Evolutionary conservation across 2,329 filamentous ascomycete species (phyloP).

Genomic region (Fusarium subtropicale): DNA sequence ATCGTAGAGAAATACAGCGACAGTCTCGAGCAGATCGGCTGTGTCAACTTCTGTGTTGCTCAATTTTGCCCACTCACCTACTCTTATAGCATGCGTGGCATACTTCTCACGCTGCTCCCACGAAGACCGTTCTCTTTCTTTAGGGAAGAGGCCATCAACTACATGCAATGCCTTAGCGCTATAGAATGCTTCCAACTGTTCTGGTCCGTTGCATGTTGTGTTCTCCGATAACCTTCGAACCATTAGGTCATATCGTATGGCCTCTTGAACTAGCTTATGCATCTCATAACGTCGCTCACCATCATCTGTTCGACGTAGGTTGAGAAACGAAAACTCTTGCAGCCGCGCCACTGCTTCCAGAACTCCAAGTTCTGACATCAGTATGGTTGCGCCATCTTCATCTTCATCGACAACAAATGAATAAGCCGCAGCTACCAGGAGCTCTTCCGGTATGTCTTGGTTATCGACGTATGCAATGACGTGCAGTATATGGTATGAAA

Average conservation of each 20-base stretch:
- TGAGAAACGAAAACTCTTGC: background rate
- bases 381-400: background rate
- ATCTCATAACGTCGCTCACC: background rate
- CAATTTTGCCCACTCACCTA: background rate
- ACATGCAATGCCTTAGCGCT: background rate
- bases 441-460: background rate
- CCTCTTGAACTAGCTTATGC: slow-evolving; percentile 3
- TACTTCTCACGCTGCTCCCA: background rate
- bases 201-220: accelerated
- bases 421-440: background rate
- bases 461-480: background rate
- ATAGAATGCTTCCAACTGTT: background rate
- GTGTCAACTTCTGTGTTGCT: background rate
- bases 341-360: background rate
- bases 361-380: background rate
- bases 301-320: background rate
- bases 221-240: background rate
- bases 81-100: background rate
- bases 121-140: accelerated
- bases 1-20: accelerated
- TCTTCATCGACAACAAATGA: accelerated
- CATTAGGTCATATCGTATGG: background rate
- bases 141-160: background rate
- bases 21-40: accelerated
- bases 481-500: background rate